Evolutionary conservation across 306 rosid species (phyloP), one percentile per base, ranked within the genome.

Genomic region (Purshia tridentata): DNA sequence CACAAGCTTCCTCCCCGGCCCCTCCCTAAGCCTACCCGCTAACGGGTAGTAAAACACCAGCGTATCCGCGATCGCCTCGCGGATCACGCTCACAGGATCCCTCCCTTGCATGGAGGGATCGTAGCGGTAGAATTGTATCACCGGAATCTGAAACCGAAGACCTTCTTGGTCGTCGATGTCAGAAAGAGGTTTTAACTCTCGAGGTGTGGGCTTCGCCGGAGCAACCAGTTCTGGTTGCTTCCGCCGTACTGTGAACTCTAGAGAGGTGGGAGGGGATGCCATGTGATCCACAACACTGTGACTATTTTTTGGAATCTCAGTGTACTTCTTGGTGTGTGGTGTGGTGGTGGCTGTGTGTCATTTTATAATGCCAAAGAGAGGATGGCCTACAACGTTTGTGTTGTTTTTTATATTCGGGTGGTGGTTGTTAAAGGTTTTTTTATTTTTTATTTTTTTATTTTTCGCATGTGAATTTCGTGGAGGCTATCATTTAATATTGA

Each of bases 141-240:
- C 71, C 1, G 87, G 84, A 20, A 79, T 55, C 12, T 80, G 87
- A 67, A 83, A 80, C 37, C 84, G 80, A 18, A 80, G 76, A 59
- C 82, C 53, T n/a, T 80, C 80, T 70, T 83, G 84, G 19, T 83
- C 84, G 23, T 83, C 86, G 50, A 83, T 72, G 39, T 83, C 86
- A 10, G 84, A 83, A 10, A 79, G 84, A 40, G 55, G 76, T 44
- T 76, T 73, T 16, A 76, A 63, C 73, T 79, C 86, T 8, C 58
- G 64, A 0, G 81, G 84, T 6, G 81, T 79, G 4, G 74, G 67
- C 77, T 59, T 63, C 5, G 84, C 79, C 16, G 86, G 81, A 29
- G 70, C 54, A 42, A 83, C 74, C 12, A 67, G 74, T 54, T 79
- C 79, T 2, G 81, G 77, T 39, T 72, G 64, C 22, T 55, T 14